Base-by-base conservation (phyloP, 2,329 filamentous ascomycete species). In the Apiospora kogelbergensis region DNA sequence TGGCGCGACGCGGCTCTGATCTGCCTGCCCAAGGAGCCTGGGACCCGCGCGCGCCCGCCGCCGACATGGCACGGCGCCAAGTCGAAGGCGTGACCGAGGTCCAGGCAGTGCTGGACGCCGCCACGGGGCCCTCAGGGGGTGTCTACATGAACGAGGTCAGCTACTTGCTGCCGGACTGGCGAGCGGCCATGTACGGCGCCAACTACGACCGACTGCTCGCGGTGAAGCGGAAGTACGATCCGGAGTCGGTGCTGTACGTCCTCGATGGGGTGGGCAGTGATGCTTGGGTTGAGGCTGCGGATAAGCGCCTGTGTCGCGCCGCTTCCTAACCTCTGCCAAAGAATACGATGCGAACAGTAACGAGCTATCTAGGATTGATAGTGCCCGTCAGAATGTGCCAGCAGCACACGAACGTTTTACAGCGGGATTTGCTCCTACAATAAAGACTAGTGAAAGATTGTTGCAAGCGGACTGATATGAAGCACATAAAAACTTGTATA, bases 221-320 rank as follows among this genome's bases (percentile, higher is more conserved):
- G 0, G 74, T 84, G 15, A 85, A 85, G 76, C 71, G 78, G 42
- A 78, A 75, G 53, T 83, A 80, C 72, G 83, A 83, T 74, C 72
- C 78, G 11, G 33, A 64, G 6, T 67, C 53, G 11, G 37, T 53
- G 10, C 33, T 71, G 11, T 71, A 65, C 30, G 45, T 42, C 7
- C 60, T 63, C 40, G 53, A 68, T 17, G 46, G 66, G 3, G 68
- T 70, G 40, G 68, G 70, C 0, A 60, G 40, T 5, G 70, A 69
- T 24, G 48, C 22, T 6, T 70, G 68, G 70, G 65, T 42, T 15
- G 33, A 66, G 20, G 63, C 2, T 1, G 53, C 24, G 0, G 66
- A 68, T 40, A 68, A 68, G 46, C 67, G 70, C 9, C 30, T 71
- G 11, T 71, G 70, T 7, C 53, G 53, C 17, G 53, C 17, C 17